These are phyloP conservation scores for Plasmodium yoelii DNA, from an alignment of 169 alveolate species.

Conservation along the genomic window DNA sequence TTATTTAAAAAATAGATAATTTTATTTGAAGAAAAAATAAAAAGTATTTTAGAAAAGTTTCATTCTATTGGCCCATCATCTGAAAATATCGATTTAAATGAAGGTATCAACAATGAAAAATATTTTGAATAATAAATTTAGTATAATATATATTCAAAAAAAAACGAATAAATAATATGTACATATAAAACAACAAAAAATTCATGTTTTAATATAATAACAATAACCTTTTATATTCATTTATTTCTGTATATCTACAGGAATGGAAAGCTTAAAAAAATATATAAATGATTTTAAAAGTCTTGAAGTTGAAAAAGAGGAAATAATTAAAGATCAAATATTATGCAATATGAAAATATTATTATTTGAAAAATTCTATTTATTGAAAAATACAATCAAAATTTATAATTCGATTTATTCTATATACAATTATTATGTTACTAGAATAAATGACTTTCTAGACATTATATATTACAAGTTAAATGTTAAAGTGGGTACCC, in stretches of 20 bases:
- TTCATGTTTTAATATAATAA: not conserved
- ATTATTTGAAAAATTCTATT: constrained; percentile 56
- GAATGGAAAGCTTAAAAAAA: constrained; percentile 70
- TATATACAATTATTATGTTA: constrained; percentile 48
- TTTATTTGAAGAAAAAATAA: constrained; percentile 62
- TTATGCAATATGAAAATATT: constrained; percentile 72
- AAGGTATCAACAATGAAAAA: constrained; percentile 33
- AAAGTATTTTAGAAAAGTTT: constrained; percentile 57
- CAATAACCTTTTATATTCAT: not conserved
- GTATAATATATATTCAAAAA: too few relatives aligned
- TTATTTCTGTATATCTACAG: not conserved
- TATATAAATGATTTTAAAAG: constrained; percentile 60
- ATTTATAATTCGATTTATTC: constrained; percentile 69
- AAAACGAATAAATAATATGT: not conserved
- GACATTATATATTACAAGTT: constrained; percentile 69
- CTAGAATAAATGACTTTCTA: constrained; percentile 63
- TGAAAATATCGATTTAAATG: constrained; percentile 65
- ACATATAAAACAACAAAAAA: not conserved
- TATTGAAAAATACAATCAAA: constrained; percentile 66
- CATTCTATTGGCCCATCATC: constrained; percentile 54
- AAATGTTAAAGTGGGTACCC: constrained; percentile 45
- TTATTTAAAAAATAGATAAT: constrained; percentile 18
- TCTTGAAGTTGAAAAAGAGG: constrained; percentile 67
- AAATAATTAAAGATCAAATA: constrained; percentile 74
- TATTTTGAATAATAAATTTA: too few relatives aligned